Conservation (phyloP, 257 asterid species). For the Solanum habrochaites region DNA sequence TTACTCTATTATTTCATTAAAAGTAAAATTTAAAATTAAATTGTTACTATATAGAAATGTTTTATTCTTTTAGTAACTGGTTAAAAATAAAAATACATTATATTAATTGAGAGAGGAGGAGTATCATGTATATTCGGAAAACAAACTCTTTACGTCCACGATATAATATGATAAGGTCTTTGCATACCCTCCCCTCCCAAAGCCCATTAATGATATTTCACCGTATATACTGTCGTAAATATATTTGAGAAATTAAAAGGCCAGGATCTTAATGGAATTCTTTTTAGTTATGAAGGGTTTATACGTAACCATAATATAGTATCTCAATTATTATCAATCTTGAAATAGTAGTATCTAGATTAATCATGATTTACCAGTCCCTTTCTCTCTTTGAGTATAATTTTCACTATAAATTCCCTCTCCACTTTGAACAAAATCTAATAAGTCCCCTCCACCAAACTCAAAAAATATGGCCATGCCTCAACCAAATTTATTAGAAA, state of each 20-base stretch:
- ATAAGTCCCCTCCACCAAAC: neutral
- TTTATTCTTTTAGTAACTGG: too few relatives aligned
- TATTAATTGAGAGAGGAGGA: neutral
- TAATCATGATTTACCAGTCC: neutral
- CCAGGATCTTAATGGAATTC: neutral
- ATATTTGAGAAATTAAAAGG: neutral
- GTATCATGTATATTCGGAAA: neutral
- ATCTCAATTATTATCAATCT: slow-evolving; percentile 25
- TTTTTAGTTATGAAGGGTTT: neutral
- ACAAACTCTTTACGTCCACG: too few relatives aligned
- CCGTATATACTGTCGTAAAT: too few relatives aligned
- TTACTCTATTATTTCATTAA: too few relatives aligned
- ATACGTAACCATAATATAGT: neutral
- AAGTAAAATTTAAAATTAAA: too few relatives aligned
- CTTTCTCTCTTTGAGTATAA: neutral
- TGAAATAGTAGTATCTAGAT: neutral
- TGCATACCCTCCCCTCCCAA: too few relatives aligned
- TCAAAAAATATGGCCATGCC: slow-evolving; percentile 15
- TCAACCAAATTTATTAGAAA: slow-evolving; percentile 9
- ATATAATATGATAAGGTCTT: too few relatives aligned
- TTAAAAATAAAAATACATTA: too few relatives aligned
- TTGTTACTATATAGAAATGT: too few relatives aligned
- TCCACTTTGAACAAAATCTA: neutral
- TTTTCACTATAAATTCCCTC: slow-evolving; percentile 14
- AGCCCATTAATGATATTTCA: too few relatives aligned